phyloP scores from a whole-genome alignment of 192 early-diverging fungal genomes.

The Pilobolus umbonatus region DNA sequence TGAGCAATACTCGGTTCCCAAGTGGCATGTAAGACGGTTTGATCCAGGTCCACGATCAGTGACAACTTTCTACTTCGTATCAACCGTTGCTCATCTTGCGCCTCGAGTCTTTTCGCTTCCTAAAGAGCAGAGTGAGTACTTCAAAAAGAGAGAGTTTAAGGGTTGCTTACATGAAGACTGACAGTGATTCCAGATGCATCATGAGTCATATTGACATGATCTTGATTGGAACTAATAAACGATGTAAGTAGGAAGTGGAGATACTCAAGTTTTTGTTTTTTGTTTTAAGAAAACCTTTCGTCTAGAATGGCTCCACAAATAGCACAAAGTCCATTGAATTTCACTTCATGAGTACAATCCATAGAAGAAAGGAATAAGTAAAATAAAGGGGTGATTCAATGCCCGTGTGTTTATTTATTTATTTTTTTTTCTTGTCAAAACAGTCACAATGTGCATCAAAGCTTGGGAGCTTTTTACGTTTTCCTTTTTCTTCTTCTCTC shows the following conservation, averaged over 20 bases:
- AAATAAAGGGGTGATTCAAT: neutral
- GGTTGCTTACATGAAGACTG: conserved; percentile 38
- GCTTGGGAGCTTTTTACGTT: too few relatives aligned
- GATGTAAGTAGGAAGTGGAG: too few relatives aligned
- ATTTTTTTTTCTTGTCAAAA: neutral
- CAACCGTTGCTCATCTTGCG: conserved; percentile 59
- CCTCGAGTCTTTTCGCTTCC: conserved; percentile 70
- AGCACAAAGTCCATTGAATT: conserved; percentile 75
- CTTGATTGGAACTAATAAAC: too few relatives aligned
- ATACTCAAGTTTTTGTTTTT: neutral
- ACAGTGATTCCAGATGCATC: conserved; percentile 69
- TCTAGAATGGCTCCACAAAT: conserved; percentile 72
- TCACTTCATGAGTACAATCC: conserved; percentile 68
- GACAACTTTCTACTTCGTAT: conserved; percentile 66
- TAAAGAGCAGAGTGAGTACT: conserved; percentile 18
- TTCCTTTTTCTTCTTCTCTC: too few relatives aligned
- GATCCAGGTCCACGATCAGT: conserved; percentile 94
- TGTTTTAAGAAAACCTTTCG: conserved; percentile 3
- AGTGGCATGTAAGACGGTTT: conserved; percentile 95
- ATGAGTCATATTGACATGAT: conserved; percentile 78
- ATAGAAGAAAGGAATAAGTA: neutral
- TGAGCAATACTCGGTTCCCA: conserved; percentile 69
- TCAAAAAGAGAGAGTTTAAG: neutral
- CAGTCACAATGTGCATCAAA: neutral
- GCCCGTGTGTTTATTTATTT: neutral